Evolutionary conservation across 129 eudicot genomes (phyloP).

Genomic region (Pulicaria dysenterica): DNA sequence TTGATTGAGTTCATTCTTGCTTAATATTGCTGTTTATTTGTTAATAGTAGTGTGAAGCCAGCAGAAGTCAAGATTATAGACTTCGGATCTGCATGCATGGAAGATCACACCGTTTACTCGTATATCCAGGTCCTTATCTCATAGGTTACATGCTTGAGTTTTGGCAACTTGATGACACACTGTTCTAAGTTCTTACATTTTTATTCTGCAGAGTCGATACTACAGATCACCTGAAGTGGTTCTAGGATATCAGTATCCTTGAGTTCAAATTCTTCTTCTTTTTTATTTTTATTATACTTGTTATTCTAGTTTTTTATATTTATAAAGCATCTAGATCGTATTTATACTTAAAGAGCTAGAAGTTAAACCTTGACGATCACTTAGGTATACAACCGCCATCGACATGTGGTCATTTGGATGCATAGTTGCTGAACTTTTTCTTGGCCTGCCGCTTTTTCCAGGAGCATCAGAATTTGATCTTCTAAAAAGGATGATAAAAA

Average conservation of each 20-base stretch:
- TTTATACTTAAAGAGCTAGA: not conserved
- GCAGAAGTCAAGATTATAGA: slow-evolving; percentile 90
- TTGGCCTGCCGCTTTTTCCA: slow-evolving; percentile 95
- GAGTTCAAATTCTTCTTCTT: slow-evolving; percentile 13
- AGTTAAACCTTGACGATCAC: slow-evolving; percentile 52
- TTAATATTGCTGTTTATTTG: slow-evolving; percentile 22
- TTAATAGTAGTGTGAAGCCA: slow-evolving; percentile 72
- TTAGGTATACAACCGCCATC: slow-evolving; percentile 91
- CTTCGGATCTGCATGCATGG: slow-evolving; percentile 99
- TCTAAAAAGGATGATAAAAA: slow-evolving; percentile 82
- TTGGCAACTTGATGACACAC: slow-evolving; percentile 27
- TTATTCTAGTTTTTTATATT: not conserved
- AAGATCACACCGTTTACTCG: slow-evolving; percentile 94
- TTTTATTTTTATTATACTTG: not conserved
- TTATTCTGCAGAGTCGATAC: slow-evolving; percentile 89
- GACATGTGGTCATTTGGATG: slow-evolving; percentile 99
- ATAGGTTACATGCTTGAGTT: slow-evolving; percentile 21
- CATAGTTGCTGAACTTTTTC: slow-evolving; percentile 96
- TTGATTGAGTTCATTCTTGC: slow-evolving; percentile 26
- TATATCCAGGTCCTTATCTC: slow-evolving; percentile 74
- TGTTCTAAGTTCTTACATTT: slow-evolving; percentile 21
- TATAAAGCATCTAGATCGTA: not conserved
- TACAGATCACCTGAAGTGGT: slow-evolving; percentile 99
- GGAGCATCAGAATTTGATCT: slow-evolving; percentile 98
- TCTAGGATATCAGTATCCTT: slow-evolving; percentile 97